Percentiles rank a stretch among this genome's conserved stretches.
These are phyloP conservation scores for Coemansia sp. DNA, from an alignment of 192 early-diverging fungal genomes.

Conservation along the genomic window DNA sequence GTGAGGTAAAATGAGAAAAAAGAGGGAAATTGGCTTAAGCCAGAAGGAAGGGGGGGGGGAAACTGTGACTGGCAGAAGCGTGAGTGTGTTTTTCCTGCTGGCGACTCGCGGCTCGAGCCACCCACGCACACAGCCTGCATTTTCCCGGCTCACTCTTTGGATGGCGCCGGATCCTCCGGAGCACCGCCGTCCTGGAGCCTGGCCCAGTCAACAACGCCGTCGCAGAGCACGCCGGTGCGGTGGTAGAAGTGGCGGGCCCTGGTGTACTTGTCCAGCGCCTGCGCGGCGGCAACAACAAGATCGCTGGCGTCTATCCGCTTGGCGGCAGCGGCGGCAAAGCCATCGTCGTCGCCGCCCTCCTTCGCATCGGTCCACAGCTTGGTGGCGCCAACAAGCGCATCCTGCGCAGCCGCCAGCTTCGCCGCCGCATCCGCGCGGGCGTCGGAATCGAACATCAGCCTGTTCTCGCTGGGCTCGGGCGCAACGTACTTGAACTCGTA, in stretches of 20 bases:
- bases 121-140: too few species aligned
- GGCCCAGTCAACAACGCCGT: constrained; percentile 44
- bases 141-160: background rate
- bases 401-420: constrained; percentile 44
- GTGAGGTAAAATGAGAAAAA: background rate
- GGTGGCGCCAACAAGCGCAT: constrained; percentile 53
- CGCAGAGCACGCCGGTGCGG: constrained; percentile 44
- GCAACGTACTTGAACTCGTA: constrained; percentile 61
- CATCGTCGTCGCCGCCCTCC: constrained; percentile 36
- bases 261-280: constrained; percentile 58
- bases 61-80: background rate
- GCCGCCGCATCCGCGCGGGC: constrained; percentile 44
- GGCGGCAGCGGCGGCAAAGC: constrained; percentile 23
- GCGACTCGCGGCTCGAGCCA: constrained; percentile 2
- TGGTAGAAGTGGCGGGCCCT: constrained; percentile 54
- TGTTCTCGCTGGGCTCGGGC: constrained; percentile 58
- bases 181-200: constrained; percentile 15
- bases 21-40: background rate
- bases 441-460: constrained; percentile 57
- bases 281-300: constrained; percentile 38
- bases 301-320: constrained; percentile 37
- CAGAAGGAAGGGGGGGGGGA: too few species aligned
- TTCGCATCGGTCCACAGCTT: constrained; percentile 54
- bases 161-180: background rate
- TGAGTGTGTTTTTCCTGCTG: background rate